phyloP scores from a whole-genome alignment of 495 filamentous ascomycete genomes.

The Aspergillus ellipticus region DNA sequence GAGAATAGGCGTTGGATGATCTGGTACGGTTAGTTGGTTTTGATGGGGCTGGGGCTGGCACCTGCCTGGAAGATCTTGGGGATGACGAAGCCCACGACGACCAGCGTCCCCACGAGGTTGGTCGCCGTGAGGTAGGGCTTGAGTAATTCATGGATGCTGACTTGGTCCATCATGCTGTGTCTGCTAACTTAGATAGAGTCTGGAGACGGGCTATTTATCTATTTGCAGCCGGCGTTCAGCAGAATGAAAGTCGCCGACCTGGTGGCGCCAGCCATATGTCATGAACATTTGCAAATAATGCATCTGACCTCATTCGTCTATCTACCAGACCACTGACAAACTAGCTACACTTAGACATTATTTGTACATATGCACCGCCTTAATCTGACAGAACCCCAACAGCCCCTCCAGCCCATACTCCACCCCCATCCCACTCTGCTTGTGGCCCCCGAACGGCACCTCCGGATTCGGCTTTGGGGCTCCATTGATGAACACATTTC shows the following conservation, averaged over 20 bases:
- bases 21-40: too few species aligned
- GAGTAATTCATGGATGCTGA: neutral
- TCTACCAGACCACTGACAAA: too few species aligned
- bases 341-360: neutral
- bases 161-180: neutral
- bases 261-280: too few species aligned
- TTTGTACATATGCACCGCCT: neutral
- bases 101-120: neutral
- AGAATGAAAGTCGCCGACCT: neutral
- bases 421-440: conserved; percentile 51
- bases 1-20: neutral
- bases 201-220: too few species aligned
- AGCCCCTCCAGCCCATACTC: neutral
- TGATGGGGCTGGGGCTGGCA: too few species aligned
- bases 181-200: too few species aligned
- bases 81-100: neutral
- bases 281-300: too few species aligned
- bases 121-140: neutral
- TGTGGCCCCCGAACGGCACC: conserved; percentile 52
- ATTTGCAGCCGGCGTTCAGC: neutral
- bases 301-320: neutral
- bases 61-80: neutral
- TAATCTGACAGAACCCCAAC: neutral
- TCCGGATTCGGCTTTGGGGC: conserved; percentile 22
- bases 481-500: conserved; percentile 31